These are phyloP conservation scores for Cafeteria roenbergensis DNA, from an alignment of 108 stramenopile genomes.

Conservation along the genomic window DNA sequence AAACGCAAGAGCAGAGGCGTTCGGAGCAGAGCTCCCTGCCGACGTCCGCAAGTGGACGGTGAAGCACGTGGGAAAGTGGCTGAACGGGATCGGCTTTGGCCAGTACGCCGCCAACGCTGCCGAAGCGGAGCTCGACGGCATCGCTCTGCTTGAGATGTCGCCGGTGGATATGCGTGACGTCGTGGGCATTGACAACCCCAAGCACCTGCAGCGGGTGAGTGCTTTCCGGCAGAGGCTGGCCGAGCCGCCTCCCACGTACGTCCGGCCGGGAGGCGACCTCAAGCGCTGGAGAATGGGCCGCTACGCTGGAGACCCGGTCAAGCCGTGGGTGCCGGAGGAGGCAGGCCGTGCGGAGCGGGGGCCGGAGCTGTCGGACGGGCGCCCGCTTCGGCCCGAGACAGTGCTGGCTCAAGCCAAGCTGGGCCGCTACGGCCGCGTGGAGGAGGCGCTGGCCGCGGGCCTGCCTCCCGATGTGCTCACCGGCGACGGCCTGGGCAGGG, in stretches of 20 bases:
- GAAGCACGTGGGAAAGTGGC: neutral
- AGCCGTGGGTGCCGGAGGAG: too few relatives aligned
- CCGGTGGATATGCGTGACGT: neutral
- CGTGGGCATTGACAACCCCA: neutral
- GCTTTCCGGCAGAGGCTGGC: neutral
- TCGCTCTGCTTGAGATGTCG: neutral
- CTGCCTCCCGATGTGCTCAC: neutral
- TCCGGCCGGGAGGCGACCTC: too few relatives aligned
- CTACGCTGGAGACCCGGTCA: too few relatives aligned
- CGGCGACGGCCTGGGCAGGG: neutral
- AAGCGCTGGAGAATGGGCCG: too few relatives aligned
- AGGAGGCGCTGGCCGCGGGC: neutral
- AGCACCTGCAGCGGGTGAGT: neutral
- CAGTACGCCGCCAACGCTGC: neutral
- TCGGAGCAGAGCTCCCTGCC: neutral
- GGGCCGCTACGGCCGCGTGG: neutral
- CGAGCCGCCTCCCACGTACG: neutral
- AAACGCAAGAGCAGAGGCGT: neutral
- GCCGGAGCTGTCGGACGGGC: neutral
- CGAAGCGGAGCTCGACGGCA: neutral
- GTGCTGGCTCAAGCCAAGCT: neutral
- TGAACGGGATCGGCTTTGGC: neutral
- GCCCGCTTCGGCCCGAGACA: neutral
- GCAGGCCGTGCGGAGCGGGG: neutral
- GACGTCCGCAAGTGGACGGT: neutral